phyloP scores from a whole-genome alignment of 768 basidiomycete species.

The Boletus edulis region DNA sequence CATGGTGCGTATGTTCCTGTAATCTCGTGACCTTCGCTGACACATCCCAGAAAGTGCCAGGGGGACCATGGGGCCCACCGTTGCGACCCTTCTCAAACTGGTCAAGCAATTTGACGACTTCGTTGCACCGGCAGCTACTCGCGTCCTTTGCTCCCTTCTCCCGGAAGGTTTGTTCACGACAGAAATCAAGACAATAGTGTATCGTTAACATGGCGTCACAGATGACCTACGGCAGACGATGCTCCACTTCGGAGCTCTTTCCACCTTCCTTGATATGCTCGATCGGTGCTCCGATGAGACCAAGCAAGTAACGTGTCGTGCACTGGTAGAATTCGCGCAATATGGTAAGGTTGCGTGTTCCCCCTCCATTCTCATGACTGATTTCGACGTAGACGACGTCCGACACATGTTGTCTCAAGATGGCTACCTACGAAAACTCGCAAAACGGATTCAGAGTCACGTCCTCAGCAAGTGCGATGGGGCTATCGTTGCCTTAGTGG shows the following conservation, averaged over 20 bases:
- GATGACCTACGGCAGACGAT: conserved; percentile 20
- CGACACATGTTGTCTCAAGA: conserved; percentile 1
- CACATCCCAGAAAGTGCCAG: conserved; percentile 2
- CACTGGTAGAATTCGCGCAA: conserved; percentile 14
- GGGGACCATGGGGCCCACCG: conserved; percentile 1
- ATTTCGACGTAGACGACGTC: conserved; percentile 9
- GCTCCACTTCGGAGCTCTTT: conserved; percentile 13
- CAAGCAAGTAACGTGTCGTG: conserved; percentile 11
- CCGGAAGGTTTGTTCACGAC: conserved; percentile 16
- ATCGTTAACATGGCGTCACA: conserved; percentile 5
- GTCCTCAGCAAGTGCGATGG: conserved; percentile 12
- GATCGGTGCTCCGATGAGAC: conserved; percentile 19
- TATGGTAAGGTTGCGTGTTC: conserved; percentile 11
- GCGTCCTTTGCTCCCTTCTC: conserved; percentile 23
- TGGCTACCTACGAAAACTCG: conserved; percentile 12
- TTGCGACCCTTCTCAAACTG: conserved; percentile 20
- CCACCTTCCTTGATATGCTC: conserved; percentile 20
- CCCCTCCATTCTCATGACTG: neutral
- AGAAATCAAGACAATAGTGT: neutral
- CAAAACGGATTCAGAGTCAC: conserved; percentile 10
- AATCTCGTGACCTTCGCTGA: neutral
- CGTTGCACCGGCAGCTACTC: conserved; percentile 27
- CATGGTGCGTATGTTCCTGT: conserved; percentile 6
- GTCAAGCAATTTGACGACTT: conserved; percentile 25
- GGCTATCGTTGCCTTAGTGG: conserved; percentile 16